Percentiles rank a stretch among this genome's conserved stretches.
These are phyloP conservation scores for Diaporthe helianthi DNA, from an alignment of 2,329 filamentous ascomycete genomes.

Conservation along the genomic window DNA sequence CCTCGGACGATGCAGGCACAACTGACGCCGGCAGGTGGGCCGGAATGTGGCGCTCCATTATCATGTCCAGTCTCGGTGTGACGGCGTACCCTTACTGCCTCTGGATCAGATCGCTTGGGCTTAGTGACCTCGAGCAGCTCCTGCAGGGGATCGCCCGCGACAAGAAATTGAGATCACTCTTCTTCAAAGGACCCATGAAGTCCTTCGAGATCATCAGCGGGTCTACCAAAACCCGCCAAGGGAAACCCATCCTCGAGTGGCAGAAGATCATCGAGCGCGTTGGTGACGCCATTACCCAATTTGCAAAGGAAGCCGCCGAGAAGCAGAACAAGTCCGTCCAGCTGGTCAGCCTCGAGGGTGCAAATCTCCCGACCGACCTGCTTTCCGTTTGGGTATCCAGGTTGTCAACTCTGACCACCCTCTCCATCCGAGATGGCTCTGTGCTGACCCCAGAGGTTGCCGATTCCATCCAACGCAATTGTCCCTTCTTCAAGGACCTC, in stretches of 20 bases:
- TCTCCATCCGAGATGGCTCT: slow-evolving; percentile 68
- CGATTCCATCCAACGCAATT: slow-evolving; percentile 61
- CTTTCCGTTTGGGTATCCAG: slow-evolving; percentile 66
- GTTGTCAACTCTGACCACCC: slow-evolving; percentile 62
- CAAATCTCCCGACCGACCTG: slow-evolving; percentile 54
- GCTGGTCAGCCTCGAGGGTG: slow-evolving; percentile 65
- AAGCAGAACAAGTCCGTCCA: slow-evolving; percentile 53
- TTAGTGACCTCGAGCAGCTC: slow-evolving; percentile 66
- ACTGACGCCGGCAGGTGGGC: slow-evolving; percentile 60
- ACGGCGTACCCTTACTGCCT: slow-evolving; percentile 74
- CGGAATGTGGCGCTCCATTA: slow-evolving; percentile 71
- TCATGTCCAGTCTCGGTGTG: slow-evolving; percentile 66
- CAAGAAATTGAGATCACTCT: slow-evolving; percentile 40
- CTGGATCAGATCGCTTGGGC: slow-evolving; percentile 69
- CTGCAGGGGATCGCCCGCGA: slow-evolving; percentile 58
- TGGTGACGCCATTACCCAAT: slow-evolving; percentile 62
- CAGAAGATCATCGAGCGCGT: slow-evolving; percentile 54
- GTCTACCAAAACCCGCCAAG: slow-evolving; percentile 37
- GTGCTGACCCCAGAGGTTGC: slow-evolving; percentile 63
- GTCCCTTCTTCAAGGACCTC: slow-evolving; percentile 66
- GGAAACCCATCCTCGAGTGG: slow-evolving; percentile 43
- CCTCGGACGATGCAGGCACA: slow-evolving; percentile 48
- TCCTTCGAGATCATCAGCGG: slow-evolving; percentile 42
- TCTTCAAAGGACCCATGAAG: slow-evolving; percentile 52
- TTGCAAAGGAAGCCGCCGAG: slow-evolving; percentile 48